These are phyloP conservation scores for Ustilago tritici DNA, from an alignment of 1,284 basidiomycete species.

Conservation along the genomic window DNA sequence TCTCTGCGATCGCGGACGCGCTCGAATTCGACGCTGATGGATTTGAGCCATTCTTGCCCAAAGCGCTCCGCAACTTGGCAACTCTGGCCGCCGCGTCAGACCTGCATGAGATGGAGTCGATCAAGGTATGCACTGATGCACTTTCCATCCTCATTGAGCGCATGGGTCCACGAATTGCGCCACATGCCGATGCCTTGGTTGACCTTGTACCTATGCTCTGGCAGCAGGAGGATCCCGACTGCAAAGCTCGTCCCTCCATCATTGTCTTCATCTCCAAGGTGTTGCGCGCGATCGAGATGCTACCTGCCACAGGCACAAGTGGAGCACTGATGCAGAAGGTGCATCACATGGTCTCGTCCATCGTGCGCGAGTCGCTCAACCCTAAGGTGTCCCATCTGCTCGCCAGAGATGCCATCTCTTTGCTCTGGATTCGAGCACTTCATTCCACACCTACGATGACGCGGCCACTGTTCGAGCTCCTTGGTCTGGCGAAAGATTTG, in stretches of 20 bases:
- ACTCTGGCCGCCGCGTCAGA: conserved; percentile 55
- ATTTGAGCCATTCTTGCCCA: conserved; percentile 60
- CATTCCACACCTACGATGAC: conserved; percentile 60
- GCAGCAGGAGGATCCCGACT: conserved; percentile 62
- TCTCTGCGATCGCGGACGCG: conserved; percentile 63
- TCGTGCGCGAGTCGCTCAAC: conserved; percentile 59
- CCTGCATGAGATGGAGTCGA: conserved; percentile 62
- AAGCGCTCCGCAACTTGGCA: conserved; percentile 56
- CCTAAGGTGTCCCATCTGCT: conserved; percentile 54
- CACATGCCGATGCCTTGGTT: conserved; percentile 55
- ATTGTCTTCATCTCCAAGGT: conserved; percentile 65
- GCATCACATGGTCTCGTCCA: conserved; percentile 59
- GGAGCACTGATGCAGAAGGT: conserved; percentile 50
- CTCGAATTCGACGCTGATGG: conserved; percentile 65
- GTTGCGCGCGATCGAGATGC: conserved; percentile 58
- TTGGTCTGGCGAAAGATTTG: conserved; percentile 50
- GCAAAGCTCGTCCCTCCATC: conserved; percentile 61
- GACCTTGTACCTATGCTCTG: conserved; percentile 64
- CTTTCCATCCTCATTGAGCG: conserved; percentile 66
- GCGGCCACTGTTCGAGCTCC: conserved; percentile 56
- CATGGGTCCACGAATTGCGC: conserved; percentile 60
- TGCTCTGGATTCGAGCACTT: conserved; percentile 64
- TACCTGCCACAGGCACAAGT: conserved; percentile 35
- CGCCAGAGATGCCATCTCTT: conserved; percentile 62
- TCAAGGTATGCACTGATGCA: conserved; percentile 63